Percentiles rank a stretch among this genome's conserved stretches.
These are phyloP conservation scores for Trametes meyenii DNA, from an alignment of 768 basidiomycete species.

Conservation along the genomic window DNA sequence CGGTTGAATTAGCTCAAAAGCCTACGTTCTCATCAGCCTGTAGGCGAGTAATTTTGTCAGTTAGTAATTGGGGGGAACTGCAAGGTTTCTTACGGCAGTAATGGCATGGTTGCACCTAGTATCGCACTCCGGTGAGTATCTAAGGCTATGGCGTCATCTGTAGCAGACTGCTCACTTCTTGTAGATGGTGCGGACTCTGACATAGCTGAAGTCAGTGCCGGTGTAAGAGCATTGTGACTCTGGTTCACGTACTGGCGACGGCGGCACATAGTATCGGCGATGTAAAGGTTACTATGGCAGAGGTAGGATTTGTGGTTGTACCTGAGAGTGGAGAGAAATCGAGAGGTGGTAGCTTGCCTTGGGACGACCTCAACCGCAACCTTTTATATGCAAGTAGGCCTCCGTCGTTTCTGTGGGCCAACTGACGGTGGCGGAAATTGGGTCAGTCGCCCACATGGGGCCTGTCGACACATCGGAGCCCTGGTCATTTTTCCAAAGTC, in stretches of 20 bases:
- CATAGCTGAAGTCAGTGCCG: not conserved
- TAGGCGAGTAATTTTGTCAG: slow-evolving; percentile 6
- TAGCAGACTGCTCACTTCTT: slow-evolving; percentile 3
- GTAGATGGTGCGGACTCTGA: slow-evolving; percentile 52
- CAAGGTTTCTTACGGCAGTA: slow-evolving; percentile 40
- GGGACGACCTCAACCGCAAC: not conserved
- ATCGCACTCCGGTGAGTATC: slow-evolving; percentile 11
- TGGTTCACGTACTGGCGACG: slow-evolving; percentile 51
- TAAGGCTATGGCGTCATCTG: not conserved
- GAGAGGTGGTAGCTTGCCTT: not conserved
- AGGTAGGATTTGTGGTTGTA: not conserved
- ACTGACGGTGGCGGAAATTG: not conserved
- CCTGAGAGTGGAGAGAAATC: not conserved
- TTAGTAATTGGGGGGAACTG: not conserved
- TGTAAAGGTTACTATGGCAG: not conserved
- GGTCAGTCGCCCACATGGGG: not conserved
- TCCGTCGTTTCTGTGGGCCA: not conserved
- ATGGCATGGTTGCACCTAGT: slow-evolving; percentile 53
- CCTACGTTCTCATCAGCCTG: slow-evolving; percentile 44
- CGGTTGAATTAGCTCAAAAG: no score
- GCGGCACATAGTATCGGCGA: slow-evolving; percentile 47
- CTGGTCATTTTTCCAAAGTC: not conserved
- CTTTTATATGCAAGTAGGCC: slow-evolving; percentile 13
- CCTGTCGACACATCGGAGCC: not conserved
- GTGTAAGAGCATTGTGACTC: no score